Conservation (phyloP, 2,329 filamentous ascomycete genomes). For the Claviceps cyperi region DNA sequence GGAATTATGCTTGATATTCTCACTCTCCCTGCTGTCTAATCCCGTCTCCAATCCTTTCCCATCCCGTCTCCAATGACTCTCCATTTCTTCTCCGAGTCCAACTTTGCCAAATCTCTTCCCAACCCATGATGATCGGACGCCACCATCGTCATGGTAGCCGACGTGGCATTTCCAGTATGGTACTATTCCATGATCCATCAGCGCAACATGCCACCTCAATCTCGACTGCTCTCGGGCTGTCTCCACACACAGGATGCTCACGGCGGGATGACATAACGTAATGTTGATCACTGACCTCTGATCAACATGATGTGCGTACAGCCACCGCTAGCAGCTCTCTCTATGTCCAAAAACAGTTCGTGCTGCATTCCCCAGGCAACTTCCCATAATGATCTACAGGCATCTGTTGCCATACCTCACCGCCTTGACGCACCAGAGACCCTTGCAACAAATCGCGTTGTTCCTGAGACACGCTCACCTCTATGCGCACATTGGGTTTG, state of each 20-base stretch:
- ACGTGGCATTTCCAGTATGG: background rate
- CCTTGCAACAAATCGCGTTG: background rate
- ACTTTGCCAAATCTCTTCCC: background rate
- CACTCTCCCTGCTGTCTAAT: too few relatives aligned
- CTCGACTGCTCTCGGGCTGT: background rate
- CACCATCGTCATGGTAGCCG: background rate
- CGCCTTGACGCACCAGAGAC: background rate
- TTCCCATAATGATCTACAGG: background rate
- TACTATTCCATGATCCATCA: background rate
- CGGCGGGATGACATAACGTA: too few relatives aligned
- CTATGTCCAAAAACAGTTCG: background rate
- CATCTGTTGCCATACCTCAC: background rate
- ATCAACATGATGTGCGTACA: background rate
- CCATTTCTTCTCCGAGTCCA: too few relatives aligned
- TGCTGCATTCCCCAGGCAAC: background rate
- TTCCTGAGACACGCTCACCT: background rate
- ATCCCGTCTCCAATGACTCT: too few relatives aligned
- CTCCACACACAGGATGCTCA: too few relatives aligned
- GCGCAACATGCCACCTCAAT: background rate
- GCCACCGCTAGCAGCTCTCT: background rate
- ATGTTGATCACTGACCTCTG: background rate
- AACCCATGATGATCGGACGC: background rate
- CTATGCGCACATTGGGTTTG: background rate
- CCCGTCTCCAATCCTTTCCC: too few relatives aligned
- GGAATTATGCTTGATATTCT: too few relatives aligned